Evolutionary conservation across 225 moss, liverwort and hornwort genomes (phyloP).

Genomic region (Anthoceros angustus): DNA sequence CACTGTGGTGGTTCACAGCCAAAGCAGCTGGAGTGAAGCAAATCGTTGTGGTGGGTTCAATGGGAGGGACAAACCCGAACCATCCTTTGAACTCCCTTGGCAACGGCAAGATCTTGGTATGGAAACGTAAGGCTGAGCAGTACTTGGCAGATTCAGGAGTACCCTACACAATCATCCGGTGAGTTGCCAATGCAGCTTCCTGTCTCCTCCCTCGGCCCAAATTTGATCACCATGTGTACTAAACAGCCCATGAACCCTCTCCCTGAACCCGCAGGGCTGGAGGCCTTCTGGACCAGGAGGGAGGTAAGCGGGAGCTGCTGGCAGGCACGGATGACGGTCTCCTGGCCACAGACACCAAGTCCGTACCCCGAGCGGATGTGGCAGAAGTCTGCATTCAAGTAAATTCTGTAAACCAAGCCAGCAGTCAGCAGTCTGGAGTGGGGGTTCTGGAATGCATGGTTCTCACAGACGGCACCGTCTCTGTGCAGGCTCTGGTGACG

Average conservation of each 20-base stretch:
- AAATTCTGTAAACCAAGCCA: not conserved
- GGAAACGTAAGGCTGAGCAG: conserved; percentile 84
- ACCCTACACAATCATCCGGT: conserved; percentile 68
- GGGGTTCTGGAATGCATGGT: not conserved
- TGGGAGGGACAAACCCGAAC: conserved; percentile 69
- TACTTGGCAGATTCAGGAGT: conserved; percentile 63
- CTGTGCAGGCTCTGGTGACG: conserved; percentile 45
- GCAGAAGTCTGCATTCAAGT: conserved; percentile 47
- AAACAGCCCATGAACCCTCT: not conserved
- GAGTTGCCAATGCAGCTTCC: not conserved
- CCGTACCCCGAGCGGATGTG: conserved; percentile 52
- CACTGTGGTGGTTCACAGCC: conserved; percentile 19
- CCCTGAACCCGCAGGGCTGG: conserved; percentile 33
- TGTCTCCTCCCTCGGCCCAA: not conserved
- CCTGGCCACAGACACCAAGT: conserved; percentile 43
- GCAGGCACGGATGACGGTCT: conserved; percentile 58
- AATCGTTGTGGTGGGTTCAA: conserved; percentile 75
- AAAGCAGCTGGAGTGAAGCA: conserved; percentile 65
- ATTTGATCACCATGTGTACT: not conserved
- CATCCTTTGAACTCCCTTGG: conserved; percentile 59
- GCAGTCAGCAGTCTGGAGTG: too few relatives aligned
- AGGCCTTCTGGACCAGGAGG: conserved; percentile 69
- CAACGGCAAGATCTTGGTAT: conserved; percentile 70
- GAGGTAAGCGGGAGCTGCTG: conserved; percentile 59
- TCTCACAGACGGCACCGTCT: not conserved